Percentiles rank a stretch among this genome's conserved stretches.
Evolutionary conservation across 257 asterid species (phyloP).

Genomic region (Solanum phureja): DNA sequence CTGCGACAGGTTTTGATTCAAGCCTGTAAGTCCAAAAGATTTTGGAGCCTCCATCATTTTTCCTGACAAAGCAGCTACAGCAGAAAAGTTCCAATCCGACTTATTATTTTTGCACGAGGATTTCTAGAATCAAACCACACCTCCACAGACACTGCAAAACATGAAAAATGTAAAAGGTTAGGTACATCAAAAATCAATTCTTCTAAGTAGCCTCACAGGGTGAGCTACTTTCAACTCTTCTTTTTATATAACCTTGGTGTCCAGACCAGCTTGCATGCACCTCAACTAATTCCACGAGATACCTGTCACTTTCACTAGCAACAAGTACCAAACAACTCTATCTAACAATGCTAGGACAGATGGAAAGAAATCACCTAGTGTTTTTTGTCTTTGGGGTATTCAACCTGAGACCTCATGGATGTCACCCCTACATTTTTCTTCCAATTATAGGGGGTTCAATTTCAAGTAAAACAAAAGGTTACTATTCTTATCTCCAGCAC

Average conservation of each 20-base stretch:
- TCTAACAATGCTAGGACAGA: neutral
- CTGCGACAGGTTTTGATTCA: slow-evolving; percentile 62
- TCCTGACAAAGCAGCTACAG: slow-evolving; percentile 2
- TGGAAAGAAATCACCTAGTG: neutral
- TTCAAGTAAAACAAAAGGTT: neutral
- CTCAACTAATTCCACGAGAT: neutral
- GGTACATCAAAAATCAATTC: neutral
- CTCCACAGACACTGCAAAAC: neutral
- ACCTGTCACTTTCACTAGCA: neutral
- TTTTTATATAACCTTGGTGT: neutral
- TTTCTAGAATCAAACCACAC: neutral
- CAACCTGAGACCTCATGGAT: neutral
- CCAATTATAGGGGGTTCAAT: neutral
- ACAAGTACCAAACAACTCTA: neutral
- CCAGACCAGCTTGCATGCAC: neutral
- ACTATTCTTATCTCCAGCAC: neutral
- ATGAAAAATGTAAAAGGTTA: neutral
- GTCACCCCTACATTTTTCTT: neutral
- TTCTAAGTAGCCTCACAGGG: neutral
- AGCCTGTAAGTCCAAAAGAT: slow-evolving; percentile 56
- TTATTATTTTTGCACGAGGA: slow-evolving; percentile 35
- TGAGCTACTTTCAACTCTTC: neutral
- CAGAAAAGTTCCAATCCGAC: neutral
- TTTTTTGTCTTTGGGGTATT: neutral
- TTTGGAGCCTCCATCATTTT: slow-evolving; percentile 84